These are phyloP conservation scores for Knufia fluminis DNA, from an alignment of 2,329 filamentous ascomycete genomes.

Conservation along the genomic window DNA sequence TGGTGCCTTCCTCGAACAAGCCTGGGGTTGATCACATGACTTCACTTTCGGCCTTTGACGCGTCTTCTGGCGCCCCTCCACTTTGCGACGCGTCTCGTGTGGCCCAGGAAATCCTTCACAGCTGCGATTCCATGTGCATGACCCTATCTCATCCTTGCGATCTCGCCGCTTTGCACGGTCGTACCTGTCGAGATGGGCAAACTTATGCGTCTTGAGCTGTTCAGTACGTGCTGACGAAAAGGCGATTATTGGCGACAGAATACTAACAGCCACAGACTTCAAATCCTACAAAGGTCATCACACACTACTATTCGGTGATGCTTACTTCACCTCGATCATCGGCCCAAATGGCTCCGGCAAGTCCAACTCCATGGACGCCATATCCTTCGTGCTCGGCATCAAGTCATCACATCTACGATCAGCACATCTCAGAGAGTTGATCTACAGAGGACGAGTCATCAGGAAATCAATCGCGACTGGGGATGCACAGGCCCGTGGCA, in stretches of 20 bases:
- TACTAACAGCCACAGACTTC: slow-evolving; percentile 60
- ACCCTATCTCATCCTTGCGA: background rate
- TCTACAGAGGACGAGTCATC: slow-evolving; percentile 90
- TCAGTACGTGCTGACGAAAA: slow-evolving; percentile 53
- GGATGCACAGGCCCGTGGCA: slow-evolving; percentile 53
- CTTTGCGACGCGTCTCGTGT: background rate
- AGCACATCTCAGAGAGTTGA: slow-evolving; percentile 82
- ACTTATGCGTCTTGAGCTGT: slow-evolving; percentile 86
- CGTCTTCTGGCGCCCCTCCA: background rate
- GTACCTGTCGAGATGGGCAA: slow-evolving; percentile 66
- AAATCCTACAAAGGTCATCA: slow-evolving; percentile 99
- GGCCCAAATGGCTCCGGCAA: slow-evolving; percentile 99
- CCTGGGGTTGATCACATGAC: background rate
- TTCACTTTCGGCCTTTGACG: background rate
- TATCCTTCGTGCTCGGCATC: slow-evolving; percentile 96
- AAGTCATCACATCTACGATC: slow-evolving; percentile 98
- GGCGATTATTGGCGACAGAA: slow-evolving; percentile 13
- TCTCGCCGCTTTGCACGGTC: background rate
- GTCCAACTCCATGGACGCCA: slow-evolving; percentile 99
- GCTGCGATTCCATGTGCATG: background rate
- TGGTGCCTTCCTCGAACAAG: background rate
- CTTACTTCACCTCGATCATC: slow-evolving; percentile 98
- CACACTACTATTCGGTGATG: slow-evolving; percentile 86
- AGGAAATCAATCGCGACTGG: slow-evolving; percentile 88
- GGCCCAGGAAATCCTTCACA: background rate